phyloP scores from a whole-genome alignment of 1,139 yeast species.

The Suhomyces choctaworum region DNA sequence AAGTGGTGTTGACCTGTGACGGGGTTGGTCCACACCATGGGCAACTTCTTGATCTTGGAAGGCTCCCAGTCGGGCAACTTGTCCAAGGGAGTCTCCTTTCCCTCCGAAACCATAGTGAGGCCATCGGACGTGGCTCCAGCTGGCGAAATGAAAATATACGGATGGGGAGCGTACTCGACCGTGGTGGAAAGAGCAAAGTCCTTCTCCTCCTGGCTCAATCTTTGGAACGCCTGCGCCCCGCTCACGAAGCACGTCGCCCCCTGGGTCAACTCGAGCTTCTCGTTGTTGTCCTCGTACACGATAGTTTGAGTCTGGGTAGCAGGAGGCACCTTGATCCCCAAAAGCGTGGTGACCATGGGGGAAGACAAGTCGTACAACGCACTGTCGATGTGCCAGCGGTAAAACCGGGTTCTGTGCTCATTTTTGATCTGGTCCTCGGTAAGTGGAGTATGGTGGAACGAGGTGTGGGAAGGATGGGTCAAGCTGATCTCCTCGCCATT shows the following conservation, averaged over 20 bases:
- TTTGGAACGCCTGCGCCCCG: constrained; percentile 72
- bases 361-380: constrained; percentile 85
- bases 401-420: constrained; percentile 69
- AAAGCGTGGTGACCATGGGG: constrained; percentile 78
- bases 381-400: constrained; percentile 92
- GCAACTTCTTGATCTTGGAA: constrained; percentile 69
- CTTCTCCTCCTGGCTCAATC: constrained; percentile 67
- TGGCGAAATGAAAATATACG: constrained; percentile 78
- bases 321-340: constrained; percentile 80
- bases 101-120: constrained; percentile 78
- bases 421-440: constrained; percentile 59
- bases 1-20: constrained; percentile 77
- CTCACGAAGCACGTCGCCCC: constrained; percentile 89
- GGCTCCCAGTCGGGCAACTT: constrained; percentile 82
- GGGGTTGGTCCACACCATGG: constrained; percentile 93
- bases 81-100: constrained; percentile 64
- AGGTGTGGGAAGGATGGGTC: constrained; percentile 80
- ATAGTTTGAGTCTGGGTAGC: constrained; percentile 47
- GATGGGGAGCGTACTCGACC: constrained; percentile 89
- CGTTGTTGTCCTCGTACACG: constrained; percentile 62
- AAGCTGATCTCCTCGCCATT: constrained; percentile 57
- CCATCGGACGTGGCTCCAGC: constrained; percentile 85
- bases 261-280: constrained; percentile 64
- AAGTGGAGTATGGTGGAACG: constrained; percentile 70
- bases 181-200: constrained; percentile 70